Conservation (phyloP, 371 early-diverging fungal species). For the Rhizopus stolonifer region DNA sequence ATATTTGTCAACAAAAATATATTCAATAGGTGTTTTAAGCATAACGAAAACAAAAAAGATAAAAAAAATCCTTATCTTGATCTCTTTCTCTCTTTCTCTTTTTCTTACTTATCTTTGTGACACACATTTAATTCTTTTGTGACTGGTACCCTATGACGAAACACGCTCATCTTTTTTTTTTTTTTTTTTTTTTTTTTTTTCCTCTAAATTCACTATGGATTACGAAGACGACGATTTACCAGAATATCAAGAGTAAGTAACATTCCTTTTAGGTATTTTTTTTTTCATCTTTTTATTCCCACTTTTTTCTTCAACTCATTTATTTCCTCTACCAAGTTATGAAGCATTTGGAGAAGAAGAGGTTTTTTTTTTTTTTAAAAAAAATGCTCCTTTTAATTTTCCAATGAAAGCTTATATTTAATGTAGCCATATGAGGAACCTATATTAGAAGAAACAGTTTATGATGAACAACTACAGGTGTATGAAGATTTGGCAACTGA, state of each 20-base stretch:
- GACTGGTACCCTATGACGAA: background rate
- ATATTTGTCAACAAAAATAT: constrained; percentile 53
- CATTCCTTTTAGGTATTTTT: too few species aligned
- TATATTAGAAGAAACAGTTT: constrained; percentile 11
- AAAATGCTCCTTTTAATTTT: background rate
- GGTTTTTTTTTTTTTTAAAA: constrained; percentile 1
- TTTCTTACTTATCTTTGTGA: background rate
- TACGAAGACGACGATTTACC: constrained; percentile 32
- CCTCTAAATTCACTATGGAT: constrained; percentile 15
- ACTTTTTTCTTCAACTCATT: too few species aligned
- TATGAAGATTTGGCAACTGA: background rate
- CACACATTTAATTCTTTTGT: background rate
- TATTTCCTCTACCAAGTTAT: constrained; percentile 11
- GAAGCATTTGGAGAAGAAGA: constrained; percentile 23
- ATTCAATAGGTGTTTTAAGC: constrained; percentile 29
- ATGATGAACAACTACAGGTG: background rate
- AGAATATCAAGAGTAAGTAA: constrained; percentile 23
- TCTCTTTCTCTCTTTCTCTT: background rate
- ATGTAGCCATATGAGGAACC: constrained; percentile 8
- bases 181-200: constrained; percentile 15
- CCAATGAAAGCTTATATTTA: background rate
- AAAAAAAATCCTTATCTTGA: constrained; percentile 1
- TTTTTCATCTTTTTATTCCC: too few species aligned
- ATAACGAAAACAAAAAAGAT: constrained; percentile 11
- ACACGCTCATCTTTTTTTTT: constrained; percentile 1